Conservation (phyloP, 2,329 filamentous ascomycete genomes). For the Rhexocercosporidium sp. region DNA sequence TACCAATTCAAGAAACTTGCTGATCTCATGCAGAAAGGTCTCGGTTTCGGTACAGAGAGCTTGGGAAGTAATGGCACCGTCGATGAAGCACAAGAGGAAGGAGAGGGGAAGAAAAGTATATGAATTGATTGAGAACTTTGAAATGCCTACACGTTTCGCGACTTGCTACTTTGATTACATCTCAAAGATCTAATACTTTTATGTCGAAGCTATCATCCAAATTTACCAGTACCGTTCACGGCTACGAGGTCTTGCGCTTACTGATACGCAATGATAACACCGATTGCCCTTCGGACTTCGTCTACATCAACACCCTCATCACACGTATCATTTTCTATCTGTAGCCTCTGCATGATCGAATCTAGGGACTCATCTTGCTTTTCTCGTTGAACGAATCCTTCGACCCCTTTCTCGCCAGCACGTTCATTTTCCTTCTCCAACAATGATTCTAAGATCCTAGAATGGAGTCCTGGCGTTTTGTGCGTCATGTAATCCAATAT, state of each 20-base stretch:
- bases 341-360: neutral
- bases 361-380: neutral
- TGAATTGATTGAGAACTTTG: neutral
- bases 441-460: neutral
- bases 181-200: neutral
- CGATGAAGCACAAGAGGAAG: too few relatives aligned
- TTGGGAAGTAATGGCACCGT: too few relatives aligned
- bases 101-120: too few relatives aligned
- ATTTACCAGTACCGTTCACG: too few relatives aligned
- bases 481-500: neutral
- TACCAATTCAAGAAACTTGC: neutral
- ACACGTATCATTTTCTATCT: neutral
- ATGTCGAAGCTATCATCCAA: neutral
- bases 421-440: neutral
- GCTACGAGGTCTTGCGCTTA: neutral
- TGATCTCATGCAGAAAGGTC: neutral
- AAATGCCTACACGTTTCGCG: neutral
- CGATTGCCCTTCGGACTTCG: neutral
- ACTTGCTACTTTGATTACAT: too few relatives aligned
- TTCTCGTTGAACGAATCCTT: neutral
- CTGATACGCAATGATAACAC: neutral
- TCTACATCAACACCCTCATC: neutral
- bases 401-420: neutral
- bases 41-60: neutral
- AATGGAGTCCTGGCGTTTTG: neutral